A percentile compares a stretch with the other conserved stretches of the same genome.
These are phyloP conservation scores for Sporothrix curviconia DNA, from an alignment of 2,329 filamentous ascomycete genomes.

Conservation along the genomic window DNA sequence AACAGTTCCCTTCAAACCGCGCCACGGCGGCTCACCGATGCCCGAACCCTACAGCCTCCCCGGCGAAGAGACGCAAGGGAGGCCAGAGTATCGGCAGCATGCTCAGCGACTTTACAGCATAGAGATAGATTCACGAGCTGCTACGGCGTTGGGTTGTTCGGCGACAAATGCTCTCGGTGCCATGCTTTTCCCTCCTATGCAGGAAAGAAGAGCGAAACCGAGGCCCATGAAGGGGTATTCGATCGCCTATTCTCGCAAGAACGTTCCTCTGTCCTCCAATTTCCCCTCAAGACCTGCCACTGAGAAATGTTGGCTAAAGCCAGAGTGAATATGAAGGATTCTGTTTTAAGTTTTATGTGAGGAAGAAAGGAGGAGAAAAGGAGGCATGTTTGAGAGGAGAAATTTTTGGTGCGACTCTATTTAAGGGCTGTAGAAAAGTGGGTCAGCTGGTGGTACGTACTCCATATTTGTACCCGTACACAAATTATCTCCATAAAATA, in stretches of 20 bases:
- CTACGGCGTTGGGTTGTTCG: not conserved
- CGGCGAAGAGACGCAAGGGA: not conserved
- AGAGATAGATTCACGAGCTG: not conserved
- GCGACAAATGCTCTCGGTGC: slow-evolving; percentile 26
- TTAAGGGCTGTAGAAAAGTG: not conserved
- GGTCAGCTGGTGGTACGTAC: not conserved
- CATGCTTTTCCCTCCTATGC: slow-evolving; percentile 21
- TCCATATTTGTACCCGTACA: not conserved
- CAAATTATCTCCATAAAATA: no score
- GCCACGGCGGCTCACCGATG: no score
- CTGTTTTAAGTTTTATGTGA: slow-evolving; percentile 35
- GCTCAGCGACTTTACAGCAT: not conserved
- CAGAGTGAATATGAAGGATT: slow-evolving; percentile 63
- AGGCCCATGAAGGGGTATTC: not conserved
- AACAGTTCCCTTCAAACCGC: no score
- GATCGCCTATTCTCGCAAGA: slow-evolving; percentile 20
- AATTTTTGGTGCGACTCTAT: not conserved
- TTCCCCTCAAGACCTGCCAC: slow-evolving; percentile 61
- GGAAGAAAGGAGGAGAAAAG: slow-evolving; percentile 25
- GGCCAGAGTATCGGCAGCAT: not conserved
- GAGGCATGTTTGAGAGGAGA: not conserved
- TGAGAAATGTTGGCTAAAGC: slow-evolving; percentile 42
- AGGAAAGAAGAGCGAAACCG: slow-evolving; percentile 14
- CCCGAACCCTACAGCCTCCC: not conserved
- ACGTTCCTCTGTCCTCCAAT: slow-evolving; percentile 55